A percentile compares a stretch with the other conserved stretches of the same genome.
Evolutionary conservation across 495 filamentous ascomycete genomes (phyloP).

Genomic region (Penicillium goetzii): DNA sequence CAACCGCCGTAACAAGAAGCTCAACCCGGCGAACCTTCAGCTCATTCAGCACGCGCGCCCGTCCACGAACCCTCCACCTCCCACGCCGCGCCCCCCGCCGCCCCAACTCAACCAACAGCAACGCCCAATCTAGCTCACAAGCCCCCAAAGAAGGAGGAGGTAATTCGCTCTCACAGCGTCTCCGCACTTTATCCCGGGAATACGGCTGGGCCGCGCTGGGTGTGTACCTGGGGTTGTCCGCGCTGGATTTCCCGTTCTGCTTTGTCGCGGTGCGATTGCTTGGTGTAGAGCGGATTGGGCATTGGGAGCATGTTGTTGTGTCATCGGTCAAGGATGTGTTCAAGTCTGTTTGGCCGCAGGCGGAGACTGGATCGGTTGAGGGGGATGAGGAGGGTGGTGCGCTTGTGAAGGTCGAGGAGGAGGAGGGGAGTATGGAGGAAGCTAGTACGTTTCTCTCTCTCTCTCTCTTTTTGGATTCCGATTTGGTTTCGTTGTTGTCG

Average conservation of each 20-base stretch:
- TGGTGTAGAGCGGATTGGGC: conserved; percentile 83
- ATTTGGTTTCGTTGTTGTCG: not conserved
- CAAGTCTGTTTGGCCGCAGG: conserved; percentile 34
- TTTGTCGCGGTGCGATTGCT: conserved; percentile 82
- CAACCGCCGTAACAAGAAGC: no score
- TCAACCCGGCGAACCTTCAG: not conserved
- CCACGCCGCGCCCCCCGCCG: conserved; percentile 24
- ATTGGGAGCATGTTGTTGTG: conserved; percentile 55
- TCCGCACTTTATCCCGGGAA: conserved; percentile 85
- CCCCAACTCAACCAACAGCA: conserved; percentile 31
- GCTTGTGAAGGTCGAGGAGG: conserved; percentile 40
- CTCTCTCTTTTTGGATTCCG: not conserved
- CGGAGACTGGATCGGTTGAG: conserved; percentile 3
- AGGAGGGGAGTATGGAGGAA: conserved; percentile 42
- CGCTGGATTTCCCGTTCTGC: conserved; percentile 93
- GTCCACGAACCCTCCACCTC: conserved; percentile 11
- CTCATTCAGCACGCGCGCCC: no score
- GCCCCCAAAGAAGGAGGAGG: conserved; percentile 45
- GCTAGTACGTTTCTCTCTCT: conserved; percentile 50
- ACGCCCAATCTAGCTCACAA: conserved; percentile 13
- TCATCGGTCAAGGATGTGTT: conserved; percentile 39
- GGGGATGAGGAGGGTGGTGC: conserved; percentile 16
- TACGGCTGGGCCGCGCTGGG: conserved; percentile 96
- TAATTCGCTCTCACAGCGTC: conserved; percentile 64
- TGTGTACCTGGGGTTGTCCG: conserved; percentile 80